A percentile compares a stretch with the other conserved stretches of the same genome.
Evolutionary conservation across 495 filamentous ascomycete species (phyloP).

Genomic region (Penicillium subrubescens): DNA sequence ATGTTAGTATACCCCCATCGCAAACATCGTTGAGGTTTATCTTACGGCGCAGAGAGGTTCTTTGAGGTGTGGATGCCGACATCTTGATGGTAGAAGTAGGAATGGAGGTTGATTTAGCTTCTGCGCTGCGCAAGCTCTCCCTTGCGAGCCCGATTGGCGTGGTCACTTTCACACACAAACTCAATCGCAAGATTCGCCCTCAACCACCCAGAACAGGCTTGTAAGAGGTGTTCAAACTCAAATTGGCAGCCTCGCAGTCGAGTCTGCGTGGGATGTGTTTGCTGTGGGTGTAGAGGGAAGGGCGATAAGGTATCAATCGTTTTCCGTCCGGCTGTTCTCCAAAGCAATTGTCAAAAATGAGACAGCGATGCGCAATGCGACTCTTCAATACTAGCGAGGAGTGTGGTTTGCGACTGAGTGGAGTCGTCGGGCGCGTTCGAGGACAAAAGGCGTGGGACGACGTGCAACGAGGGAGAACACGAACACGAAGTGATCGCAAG

Average conservation of each 20-base stretch:
- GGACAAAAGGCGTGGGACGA: slow-evolving; percentile 10
- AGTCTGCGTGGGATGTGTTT: background rate
- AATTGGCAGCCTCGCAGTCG: background rate
- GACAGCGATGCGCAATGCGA: background rate
- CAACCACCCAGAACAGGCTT: background rate
- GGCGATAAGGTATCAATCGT: background rate
- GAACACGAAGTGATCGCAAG: slow-evolving; percentile 2
- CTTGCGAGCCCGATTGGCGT: slow-evolving; percentile 1
- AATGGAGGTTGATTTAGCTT: background rate
- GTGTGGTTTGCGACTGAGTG: background rate
- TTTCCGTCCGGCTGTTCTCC: background rate
- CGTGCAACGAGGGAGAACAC: slow-evolving; percentile 20
- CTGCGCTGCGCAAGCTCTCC: slow-evolving; percentile 3
- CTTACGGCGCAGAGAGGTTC: slow-evolving; percentile 34
- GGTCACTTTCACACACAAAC: background rate
- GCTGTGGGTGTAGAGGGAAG: background rate
- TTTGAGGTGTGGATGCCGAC: slow-evolving; percentile 30
- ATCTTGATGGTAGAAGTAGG: slow-evolving; percentile 15
- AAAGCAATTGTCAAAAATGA: background rate
- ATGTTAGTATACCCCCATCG: slow-evolving; percentile 16
- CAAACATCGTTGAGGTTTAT: background rate
- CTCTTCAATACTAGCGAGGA: background rate
- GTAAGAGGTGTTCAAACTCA: background rate
- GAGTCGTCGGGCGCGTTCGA: slow-evolving; percentile 20
- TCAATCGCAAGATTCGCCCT: background rate